A percentile compares a stretch with the other conserved stretches of the same genome.
These are phyloP conservation scores for Sclerotinia nivalis DNA, from an alignment of 2,329 filamentous ascomycete species.

Conservation along the genomic window DNA sequence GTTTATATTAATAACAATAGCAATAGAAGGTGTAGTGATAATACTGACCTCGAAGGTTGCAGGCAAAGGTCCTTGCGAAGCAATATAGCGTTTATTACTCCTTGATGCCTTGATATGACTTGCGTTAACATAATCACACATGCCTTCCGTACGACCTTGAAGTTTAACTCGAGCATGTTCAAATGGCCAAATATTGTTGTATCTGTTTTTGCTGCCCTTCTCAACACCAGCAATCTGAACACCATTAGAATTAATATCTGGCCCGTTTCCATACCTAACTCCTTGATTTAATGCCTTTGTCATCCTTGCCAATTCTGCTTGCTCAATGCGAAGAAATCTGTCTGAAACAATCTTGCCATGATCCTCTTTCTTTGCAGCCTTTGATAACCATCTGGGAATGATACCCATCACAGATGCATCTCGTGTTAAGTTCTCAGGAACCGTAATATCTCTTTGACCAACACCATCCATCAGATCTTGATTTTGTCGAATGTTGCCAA, in stretches of 20 bases:
- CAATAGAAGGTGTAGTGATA: slow-evolving; percentile 8
- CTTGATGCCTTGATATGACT: slow-evolving; percentile 78
- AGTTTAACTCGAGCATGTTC: slow-evolving; percentile 89
- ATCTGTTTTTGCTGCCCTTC: slow-evolving; percentile 91
- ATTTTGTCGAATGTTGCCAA: slow-evolving; percentile 93
- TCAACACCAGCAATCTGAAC: slow-evolving; percentile 89
- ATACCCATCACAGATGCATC: slow-evolving; percentile 46
- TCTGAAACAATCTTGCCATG: slow-evolving; percentile 79
- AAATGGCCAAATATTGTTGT: slow-evolving; percentile 97
- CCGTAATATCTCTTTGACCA: slow-evolving; percentile 70
- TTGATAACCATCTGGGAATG: slow-evolving; percentile 75
- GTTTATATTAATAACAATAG: slow-evolving; percentile 20
- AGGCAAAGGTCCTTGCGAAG: slow-evolving; percentile 89
- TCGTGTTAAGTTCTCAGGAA: slow-evolving; percentile 50
- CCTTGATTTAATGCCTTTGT: slow-evolving; percentile 69
- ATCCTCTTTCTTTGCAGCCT: slow-evolving; percentile 65
- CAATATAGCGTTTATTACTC: slow-evolving; percentile 92
- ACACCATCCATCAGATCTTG: slow-evolving; percentile 94
- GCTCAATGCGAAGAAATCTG: slow-evolving; percentile 81
- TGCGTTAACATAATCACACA: slow-evolving; percentile 94
- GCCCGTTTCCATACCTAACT: slow-evolving; percentile 54
- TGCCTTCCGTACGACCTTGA: slow-evolving; percentile 62
- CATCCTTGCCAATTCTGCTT: slow-evolving; percentile 89
- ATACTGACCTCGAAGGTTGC: slow-evolving; percentile 79
- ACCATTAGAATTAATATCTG: slow-evolving; percentile 33